Conservation (phyloP, 2,329 filamentous ascomycete genomes). For the Spiromastix sp. region DNA sequence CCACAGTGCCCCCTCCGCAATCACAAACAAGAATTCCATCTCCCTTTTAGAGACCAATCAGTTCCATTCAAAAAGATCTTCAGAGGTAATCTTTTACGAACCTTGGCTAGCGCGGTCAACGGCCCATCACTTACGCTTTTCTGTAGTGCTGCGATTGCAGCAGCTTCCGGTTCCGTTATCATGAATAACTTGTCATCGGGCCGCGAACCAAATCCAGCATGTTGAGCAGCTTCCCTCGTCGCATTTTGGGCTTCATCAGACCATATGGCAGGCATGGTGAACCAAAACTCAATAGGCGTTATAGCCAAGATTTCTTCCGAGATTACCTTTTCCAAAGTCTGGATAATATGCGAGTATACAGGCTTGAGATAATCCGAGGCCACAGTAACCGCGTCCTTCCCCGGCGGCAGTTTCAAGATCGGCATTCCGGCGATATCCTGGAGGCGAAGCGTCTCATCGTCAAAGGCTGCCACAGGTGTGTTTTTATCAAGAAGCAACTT, state of each 20-base stretch:
- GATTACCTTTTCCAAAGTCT: conserved; percentile 11
- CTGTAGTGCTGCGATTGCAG: conserved; percentile 7
- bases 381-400: conserved; percentile 15
- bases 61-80: neutral
- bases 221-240: conserved; percentile 12
- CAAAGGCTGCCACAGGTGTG: conserved; percentile 11
- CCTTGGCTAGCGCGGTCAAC: conserved; percentile 6
- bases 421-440: conserved; percentile 6
- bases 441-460: conserved; percentile 11
- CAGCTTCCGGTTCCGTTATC: conserved; percentile 14
- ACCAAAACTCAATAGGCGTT: conserved; percentile 13
- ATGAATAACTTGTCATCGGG: conserved; percentile 11
- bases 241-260: conserved; percentile 8
- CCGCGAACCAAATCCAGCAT: conserved; percentile 13
- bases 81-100: neutral
- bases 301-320: conserved; percentile 8
- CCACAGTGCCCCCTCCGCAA: conserved; percentile 20
- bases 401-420: conserved; percentile 13
- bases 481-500: conserved; percentile 19
- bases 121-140: conserved; percentile 5
- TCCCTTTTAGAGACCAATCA: conserved; percentile 4
- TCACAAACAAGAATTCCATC: conserved; percentile 18
- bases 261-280: conserved; percentile 16
- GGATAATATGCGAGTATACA: conserved; percentile 14
- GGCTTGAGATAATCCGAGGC: conserved; percentile 15